A percentile compares a stretch with the other conserved stretches of the same genome.
phyloP scores from a whole-genome alignment of 345 rosid genomes.

The Cochlearia excelsa region DNA sequence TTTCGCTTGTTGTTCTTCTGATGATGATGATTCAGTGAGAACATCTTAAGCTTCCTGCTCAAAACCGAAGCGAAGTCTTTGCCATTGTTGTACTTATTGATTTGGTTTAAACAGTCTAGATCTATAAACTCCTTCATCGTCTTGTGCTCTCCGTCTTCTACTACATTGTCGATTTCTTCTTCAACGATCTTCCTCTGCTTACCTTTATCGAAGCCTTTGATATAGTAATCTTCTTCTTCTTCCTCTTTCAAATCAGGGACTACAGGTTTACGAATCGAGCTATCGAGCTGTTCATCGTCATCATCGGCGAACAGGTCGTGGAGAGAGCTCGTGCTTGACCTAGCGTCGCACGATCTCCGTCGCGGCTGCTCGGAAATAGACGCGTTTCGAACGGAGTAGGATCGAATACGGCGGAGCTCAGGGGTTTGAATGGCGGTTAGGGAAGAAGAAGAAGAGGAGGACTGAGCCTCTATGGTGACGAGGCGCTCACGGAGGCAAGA shows the following conservation, averaged over 20 bases:
- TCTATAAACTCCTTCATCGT: constrained; percentile 83
- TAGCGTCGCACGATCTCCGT: constrained; percentile 50
- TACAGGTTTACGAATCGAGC: constrained; percentile 25
- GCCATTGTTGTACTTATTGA: constrained; percentile 46
- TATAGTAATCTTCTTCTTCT: constrained; percentile 28
- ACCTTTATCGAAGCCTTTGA: constrained; percentile 24
- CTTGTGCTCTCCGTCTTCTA: constrained; percentile 46
- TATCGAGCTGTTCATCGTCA: constrained; percentile 31
- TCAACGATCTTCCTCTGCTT: constrained; percentile 18
- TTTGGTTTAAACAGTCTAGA: constrained; percentile 49
- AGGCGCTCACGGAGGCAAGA: constrained; percentile 83
- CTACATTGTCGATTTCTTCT: constrained; percentile 36
- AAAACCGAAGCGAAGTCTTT: constrained; percentile 58
- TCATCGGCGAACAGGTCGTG: constrained; percentile 45
- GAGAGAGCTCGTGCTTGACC: constrained; percentile 40
- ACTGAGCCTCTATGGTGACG: constrained; percentile 47
- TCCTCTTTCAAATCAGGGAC: constrained; percentile 30
- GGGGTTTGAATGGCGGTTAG: constrained; percentile 17
- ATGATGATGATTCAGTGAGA: constrained; percentile 55
- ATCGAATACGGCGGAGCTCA: constrained; percentile 33
- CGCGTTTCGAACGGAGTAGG: constrained; percentile 29
- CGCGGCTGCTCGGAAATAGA: constrained; percentile 44
- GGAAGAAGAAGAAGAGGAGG: too few species aligned
- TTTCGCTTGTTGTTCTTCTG: constrained; percentile 41
- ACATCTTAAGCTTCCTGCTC: constrained; percentile 54